Evolutionary conservation across 2,329 filamentous ascomycete genomes (phyloP).

Genomic region (Chaetomiaceae sp.): DNA sequence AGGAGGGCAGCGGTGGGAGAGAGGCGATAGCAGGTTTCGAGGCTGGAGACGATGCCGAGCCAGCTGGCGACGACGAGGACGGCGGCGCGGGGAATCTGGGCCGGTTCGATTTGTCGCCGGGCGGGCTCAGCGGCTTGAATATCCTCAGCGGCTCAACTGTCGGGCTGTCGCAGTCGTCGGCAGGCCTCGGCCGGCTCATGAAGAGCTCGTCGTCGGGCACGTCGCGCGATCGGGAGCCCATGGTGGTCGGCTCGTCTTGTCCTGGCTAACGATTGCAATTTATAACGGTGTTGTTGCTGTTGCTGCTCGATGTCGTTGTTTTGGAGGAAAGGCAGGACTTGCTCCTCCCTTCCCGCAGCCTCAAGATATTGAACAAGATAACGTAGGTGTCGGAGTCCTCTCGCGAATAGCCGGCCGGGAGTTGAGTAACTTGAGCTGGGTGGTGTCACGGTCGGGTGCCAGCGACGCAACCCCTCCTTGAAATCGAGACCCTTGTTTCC

Average conservation of each 20-base stretch:
- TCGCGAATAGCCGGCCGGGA: too few relatives aligned
- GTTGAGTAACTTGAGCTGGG: too few relatives aligned
- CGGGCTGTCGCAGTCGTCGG: conserved; percentile 61
- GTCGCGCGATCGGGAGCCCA: conserved; percentile 55
- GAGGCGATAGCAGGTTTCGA: conserved; percentile 42
- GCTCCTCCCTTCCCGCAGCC: too few relatives aligned
- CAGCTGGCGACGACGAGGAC: conserved; percentile 32
- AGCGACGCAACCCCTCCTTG: conserved; percentile 9
- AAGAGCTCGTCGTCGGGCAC: conserved; percentile 80
- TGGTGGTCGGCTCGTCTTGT: conserved; percentile 14
- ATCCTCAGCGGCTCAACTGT: conserved; percentile 81
- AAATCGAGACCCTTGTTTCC: conserved; percentile 13
- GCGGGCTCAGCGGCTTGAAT: conserved; percentile 70
- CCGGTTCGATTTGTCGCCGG: conserved; percentile 40
- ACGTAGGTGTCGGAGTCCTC: too few relatives aligned
- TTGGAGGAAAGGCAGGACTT: too few relatives aligned
- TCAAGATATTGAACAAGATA: too few relatives aligned
- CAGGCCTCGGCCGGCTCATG: conserved; percentile 52
- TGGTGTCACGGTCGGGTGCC: not conserved
- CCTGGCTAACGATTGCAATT: too few relatives aligned
- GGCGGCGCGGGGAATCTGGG: conserved; percentile 49
- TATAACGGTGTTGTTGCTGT: not conserved
- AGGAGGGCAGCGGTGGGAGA: conserved; percentile 34
- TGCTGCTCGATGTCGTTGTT: too few relatives aligned
- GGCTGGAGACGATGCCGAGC: conserved; percentile 36